Evolutionary conservation across 2,329 filamentous ascomycete genomes (phyloP).

Genomic region (Sclerotinia nivalis): DNA sequence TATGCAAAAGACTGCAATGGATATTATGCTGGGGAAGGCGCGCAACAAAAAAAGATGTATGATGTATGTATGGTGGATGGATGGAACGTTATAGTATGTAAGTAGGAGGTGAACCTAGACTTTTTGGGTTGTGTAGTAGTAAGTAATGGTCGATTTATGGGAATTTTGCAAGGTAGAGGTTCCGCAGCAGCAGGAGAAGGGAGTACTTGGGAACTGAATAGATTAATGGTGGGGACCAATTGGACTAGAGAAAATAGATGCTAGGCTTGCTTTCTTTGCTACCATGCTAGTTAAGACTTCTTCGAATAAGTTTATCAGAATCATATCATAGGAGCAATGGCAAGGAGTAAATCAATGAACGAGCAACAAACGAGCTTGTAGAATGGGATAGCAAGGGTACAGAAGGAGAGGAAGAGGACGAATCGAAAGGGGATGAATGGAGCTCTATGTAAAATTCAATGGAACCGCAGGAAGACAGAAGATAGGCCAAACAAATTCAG

Average conservation of each 20-base stretch:
- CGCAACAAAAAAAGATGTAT: slow-evolving; percentile 14
- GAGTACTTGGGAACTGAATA: slow-evolving; percentile 16
- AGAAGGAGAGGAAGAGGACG: not conserved
- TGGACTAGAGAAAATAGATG: slow-evolving; percentile 14
- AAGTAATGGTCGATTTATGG: slow-evolving; percentile 7
- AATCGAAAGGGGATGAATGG: not conserved
- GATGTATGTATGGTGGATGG: slow-evolving; percentile 14
- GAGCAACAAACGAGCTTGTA: not conserved
- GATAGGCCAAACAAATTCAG: not conserved
- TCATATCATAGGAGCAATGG: slow-evolving; percentile 4
- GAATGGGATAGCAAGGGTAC: slow-evolving; percentile 11
- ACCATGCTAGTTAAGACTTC: slow-evolving; percentile 6
- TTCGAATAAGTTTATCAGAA: slow-evolving; percentile 1
- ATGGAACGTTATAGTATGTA: slow-evolving; percentile 14
- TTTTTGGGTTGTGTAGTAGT: slow-evolving; percentile 10
- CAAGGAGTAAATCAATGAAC: not conserved
- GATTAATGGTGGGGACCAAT: slow-evolving; percentile 17
- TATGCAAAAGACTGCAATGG: slow-evolving; percentile 21
- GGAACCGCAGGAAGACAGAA: not conserved
- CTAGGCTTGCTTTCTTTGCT: slow-evolving; percentile 13
- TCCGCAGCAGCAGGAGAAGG: slow-evolving; percentile 22
- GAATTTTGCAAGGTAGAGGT: slow-evolving; percentile 16
- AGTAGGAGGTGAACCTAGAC: slow-evolving; percentile 8
- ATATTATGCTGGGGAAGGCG: slow-evolving; percentile 20
- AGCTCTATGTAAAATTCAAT: slow-evolving; percentile 6